Evolutionary conservation across 805 yeast genomes (phyloP).

Genomic region (Wickerhamiella alocasiicola): DNA sequence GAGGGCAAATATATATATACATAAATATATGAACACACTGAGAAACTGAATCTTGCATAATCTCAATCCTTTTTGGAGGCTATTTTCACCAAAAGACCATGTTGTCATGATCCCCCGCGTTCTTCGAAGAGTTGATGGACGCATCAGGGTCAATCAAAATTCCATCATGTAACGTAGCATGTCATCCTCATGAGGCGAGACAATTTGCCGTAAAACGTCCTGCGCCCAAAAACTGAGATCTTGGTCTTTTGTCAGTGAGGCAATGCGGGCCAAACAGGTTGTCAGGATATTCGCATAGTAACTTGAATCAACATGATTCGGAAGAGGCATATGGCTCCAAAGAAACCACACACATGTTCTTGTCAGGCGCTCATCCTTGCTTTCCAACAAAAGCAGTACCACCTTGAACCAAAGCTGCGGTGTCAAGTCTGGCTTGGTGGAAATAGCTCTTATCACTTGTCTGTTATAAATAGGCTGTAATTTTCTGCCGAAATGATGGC

Average conservation of each 20-base stretch:
- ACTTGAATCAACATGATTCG: neutral
- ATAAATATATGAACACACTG: neutral
- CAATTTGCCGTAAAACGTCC: neutral
- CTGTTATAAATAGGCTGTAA: neutral
- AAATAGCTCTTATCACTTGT: neutral
- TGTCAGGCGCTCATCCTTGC: neutral
- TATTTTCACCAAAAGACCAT: too few species aligned
- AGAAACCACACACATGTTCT: neutral
- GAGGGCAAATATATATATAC: neutral
- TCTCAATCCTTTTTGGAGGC: too few species aligned
- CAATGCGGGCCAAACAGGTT: neutral
- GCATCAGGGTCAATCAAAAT: neutral
- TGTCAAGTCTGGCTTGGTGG: neutral
- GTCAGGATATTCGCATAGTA: neutral
- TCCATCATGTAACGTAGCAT: neutral
- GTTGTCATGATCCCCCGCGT: too few species aligned
- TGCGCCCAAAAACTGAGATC: conserved; percentile 2
- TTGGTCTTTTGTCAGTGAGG: neutral
- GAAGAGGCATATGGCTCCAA: neutral
- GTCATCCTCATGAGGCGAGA: conserved; percentile 1
- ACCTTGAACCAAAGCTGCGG: neutral
- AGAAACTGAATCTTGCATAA: too few species aligned
- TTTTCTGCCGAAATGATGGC: neutral
- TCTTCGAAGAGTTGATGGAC: too few species aligned
- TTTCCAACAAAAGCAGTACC: neutral